Evolutionary conservation across 2,329 filamentous ascomycete species (phyloP).

Genomic region (Emmonsia crescens): DNA sequence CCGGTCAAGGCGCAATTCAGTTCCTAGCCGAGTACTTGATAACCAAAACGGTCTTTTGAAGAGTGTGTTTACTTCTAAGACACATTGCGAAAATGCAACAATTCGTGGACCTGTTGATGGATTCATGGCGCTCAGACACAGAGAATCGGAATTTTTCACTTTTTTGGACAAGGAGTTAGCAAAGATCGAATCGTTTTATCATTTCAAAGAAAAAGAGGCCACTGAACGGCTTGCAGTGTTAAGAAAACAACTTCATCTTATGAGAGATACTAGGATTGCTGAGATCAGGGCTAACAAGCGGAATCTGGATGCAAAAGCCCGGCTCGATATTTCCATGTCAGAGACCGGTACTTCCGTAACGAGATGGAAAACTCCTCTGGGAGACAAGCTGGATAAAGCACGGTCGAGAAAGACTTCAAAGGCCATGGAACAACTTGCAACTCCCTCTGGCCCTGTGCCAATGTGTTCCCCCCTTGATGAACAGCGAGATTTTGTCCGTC

Average conservation of each 20-base stretch:
- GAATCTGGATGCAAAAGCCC: constrained; percentile 17
- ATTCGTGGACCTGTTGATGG: constrained; percentile 44
- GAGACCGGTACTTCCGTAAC: constrained; percentile 18
- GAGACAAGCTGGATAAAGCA: constrained; percentile 33
- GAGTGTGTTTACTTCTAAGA: constrained; percentile 26
- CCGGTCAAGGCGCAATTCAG: constrained; percentile 13
- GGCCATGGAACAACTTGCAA: constrained; percentile 36
- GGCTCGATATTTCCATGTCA: not conserved
- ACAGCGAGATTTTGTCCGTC: constrained; percentile 41
- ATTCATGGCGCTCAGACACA: constrained; percentile 55
- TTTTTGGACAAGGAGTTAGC: constrained; percentile 75
- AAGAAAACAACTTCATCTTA: constrained; percentile 79
- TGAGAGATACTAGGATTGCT: constrained; percentile 70
- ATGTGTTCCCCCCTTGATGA: constrained; percentile 21
- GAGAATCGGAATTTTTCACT: constrained; percentile 72
- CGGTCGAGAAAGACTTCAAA: constrained; percentile 45
- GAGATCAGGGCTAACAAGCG: constrained; percentile 51
- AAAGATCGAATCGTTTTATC: constrained; percentile 91
- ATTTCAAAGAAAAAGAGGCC: constrained; percentile 75
- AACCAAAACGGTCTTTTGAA: constrained; percentile 26
- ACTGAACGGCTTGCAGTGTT: constrained; percentile 59
- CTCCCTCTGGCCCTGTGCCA: constrained; percentile 27
- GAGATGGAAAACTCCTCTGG: constrained; percentile 32
- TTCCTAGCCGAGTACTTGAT: constrained; percentile 20
- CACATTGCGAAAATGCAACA: constrained; percentile 29